Evolutionary conservation across 2,329 filamentous ascomycete genomes (phyloP).

Genomic region (Exophiala aquamarina): DNA sequence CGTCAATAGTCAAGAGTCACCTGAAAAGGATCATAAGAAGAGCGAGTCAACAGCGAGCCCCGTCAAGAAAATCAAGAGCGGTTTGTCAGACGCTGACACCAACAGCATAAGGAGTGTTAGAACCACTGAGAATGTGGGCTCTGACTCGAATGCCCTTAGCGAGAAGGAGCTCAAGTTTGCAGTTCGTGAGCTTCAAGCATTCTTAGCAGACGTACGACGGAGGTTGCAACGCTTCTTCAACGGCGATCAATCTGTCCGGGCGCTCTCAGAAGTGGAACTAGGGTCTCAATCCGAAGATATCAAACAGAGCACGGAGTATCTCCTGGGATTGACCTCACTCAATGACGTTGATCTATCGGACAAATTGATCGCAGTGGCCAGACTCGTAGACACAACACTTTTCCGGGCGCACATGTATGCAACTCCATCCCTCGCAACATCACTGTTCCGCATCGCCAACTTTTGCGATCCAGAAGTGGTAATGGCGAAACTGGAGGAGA

Average conservation of each 20-base stretch:
- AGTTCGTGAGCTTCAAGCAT: slow-evolving; percentile 79
- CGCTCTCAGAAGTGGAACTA: slow-evolving; percentile 31
- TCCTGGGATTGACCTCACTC: slow-evolving; percentile 51
- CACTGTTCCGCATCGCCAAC: slow-evolving; percentile 92
- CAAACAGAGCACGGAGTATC: slow-evolving; percentile 45
- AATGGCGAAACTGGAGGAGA: slow-evolving; percentile 86
- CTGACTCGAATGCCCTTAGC: slow-evolving; percentile 33
- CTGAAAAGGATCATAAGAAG: slow-evolving; percentile 11
- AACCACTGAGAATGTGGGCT: slow-evolving; percentile 18
- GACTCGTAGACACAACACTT: slow-evolving; percentile 86
- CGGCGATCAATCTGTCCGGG: slow-evolving; percentile 53
- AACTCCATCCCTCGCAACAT: slow-evolving; percentile 77
- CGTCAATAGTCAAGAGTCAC: background rate
- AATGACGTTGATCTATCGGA: slow-evolving; percentile 63
- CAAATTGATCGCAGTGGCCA: slow-evolving; percentile 73
- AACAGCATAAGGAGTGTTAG: slow-evolving; percentile 19
- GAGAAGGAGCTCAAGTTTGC: slow-evolving; percentile 83
- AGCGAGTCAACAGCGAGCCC: slow-evolving; percentile 12
- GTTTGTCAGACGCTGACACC: slow-evolving; percentile 12
- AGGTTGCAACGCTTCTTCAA: slow-evolving; percentile 62
- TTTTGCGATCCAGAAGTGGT: slow-evolving; percentile 96
- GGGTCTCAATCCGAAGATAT: slow-evolving; percentile 40
- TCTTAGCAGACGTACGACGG: slow-evolving; percentile 79
- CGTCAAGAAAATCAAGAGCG: slow-evolving; percentile 15
- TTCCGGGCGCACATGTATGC: slow-evolving; percentile 96